These are phyloP conservation scores for Aspergillus mulundensis DNA, from an alignment of 495 filamentous ascomycete genomes.

Conservation along the genomic window DNA sequence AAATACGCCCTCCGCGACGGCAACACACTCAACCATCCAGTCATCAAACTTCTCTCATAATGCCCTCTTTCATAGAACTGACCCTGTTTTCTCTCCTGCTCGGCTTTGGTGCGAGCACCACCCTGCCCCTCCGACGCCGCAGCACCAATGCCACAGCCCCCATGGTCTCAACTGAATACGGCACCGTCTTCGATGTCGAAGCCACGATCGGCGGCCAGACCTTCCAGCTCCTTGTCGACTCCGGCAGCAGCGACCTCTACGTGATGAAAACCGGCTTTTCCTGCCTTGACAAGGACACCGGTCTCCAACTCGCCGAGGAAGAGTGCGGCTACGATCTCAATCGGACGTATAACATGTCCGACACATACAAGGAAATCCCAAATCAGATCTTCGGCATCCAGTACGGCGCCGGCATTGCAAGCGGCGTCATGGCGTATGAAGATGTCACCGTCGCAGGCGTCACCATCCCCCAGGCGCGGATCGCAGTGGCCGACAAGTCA, in stretches of 20 bases:
- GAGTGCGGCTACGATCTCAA: constrained; percentile 42
- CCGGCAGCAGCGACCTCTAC: constrained; percentile 61
- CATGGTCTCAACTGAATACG: neutral
- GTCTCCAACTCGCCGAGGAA: constrained; percentile 35
- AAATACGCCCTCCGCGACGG: neutral
- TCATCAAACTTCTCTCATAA: neutral
- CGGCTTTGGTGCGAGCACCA: neutral
- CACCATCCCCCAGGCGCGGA: constrained; percentile 43
- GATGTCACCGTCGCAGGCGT: constrained; percentile 52
- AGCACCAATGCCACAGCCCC: neutral
- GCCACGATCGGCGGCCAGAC: constrained; percentile 26
- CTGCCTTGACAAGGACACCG: constrained; percentile 40
- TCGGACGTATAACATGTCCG: constrained; percentile 39
- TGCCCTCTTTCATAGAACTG: neutral
- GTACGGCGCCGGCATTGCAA: constrained; percentile 55
- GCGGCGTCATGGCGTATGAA: constrained; percentile 54
- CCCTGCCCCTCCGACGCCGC: neutral
- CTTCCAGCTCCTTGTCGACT: constrained; percentile 54
- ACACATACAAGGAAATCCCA: constrained; percentile 39
- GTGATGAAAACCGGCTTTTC: constrained; percentile 42
- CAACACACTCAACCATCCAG: neutral
- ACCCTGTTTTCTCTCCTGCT: neutral
- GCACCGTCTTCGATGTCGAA: constrained; percentile 5
- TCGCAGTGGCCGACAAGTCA: constrained; percentile 48
- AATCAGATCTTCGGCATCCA: constrained; percentile 53